Percentiles rank a stretch among this genome's conserved stretches.
Conservation (phyloP, 2,329 filamentous ascomycete species). For the Fusarium oligoseptatum region DNA sequence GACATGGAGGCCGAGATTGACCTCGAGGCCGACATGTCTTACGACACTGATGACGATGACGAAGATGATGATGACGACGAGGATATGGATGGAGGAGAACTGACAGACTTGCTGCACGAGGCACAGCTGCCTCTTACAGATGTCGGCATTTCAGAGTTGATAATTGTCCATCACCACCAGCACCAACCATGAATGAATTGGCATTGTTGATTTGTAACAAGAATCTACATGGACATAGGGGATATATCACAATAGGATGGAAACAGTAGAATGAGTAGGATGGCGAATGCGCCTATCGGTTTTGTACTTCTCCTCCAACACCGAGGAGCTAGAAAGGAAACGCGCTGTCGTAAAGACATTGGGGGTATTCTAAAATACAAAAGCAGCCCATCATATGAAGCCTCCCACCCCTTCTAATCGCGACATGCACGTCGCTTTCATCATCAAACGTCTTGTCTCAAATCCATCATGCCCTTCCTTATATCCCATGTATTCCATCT, state of each 20-base stretch:
- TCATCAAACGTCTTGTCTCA: constrained; percentile 25
- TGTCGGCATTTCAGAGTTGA: constrained; percentile 10
- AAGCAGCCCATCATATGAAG: constrained; percentile 35
- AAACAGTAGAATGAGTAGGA: background rate
- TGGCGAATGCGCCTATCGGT: constrained; percentile 12
- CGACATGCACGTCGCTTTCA: constrained; percentile 17
- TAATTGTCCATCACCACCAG: background rate
- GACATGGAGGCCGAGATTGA: constrained; percentile 36
- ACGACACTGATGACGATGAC: constrained; percentile 37
- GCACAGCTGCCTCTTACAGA: constrained; percentile 35
- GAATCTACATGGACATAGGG: background rate
- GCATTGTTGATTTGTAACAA: background rate
- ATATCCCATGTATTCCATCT: constrained; percentile 8
- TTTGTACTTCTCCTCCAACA: constrained; percentile 15
- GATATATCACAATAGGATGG: background rate
- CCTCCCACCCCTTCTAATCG: constrained; percentile 33
- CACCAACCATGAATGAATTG: background rate
- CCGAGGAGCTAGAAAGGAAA: constrained; percentile 21
- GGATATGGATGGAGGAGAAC: constrained; percentile 30
- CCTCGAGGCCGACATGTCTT: constrained; percentile 47
- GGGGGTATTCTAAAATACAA: constrained; percentile 49
- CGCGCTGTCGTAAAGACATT: constrained; percentile 37
- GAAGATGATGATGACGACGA: constrained; percentile 29
- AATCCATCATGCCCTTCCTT: constrained; percentile 23
- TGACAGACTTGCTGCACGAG: constrained; percentile 37